Conservation (phyloP, 805 yeast genomes). For the Wickerhamiella kazuoi region DNA sequence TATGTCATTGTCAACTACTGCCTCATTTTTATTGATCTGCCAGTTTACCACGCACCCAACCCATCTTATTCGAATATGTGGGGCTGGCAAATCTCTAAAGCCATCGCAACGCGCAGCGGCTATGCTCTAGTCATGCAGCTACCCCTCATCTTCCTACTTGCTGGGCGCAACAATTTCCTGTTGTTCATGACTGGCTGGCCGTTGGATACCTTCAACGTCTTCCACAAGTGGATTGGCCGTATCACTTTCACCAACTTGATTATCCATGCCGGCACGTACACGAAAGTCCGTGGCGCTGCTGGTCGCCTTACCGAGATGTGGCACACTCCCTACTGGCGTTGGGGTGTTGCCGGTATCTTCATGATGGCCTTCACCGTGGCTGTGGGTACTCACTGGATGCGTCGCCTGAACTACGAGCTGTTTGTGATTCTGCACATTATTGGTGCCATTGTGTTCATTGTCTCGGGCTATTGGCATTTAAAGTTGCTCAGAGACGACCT, state of each 20-base stretch:
- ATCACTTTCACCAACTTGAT: slow-evolving; percentile 31
- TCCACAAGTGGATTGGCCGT: slow-evolving; percentile 51
- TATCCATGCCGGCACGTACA: slow-evolving; percentile 27
- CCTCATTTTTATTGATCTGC: slow-evolving; percentile 2
- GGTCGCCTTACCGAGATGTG: slow-evolving; percentile 15
- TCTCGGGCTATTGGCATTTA: slow-evolving; percentile 44
- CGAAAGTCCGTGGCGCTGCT: slow-evolving; percentile 7
- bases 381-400: slow-evolving; percentile 7
- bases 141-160: slow-evolving; percentile 38
- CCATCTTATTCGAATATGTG: slow-evolving; percentile 15
- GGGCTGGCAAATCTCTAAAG: slow-evolving; percentile 15
- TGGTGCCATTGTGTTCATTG: slow-evolving; percentile 32
- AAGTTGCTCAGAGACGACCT: slow-evolving; percentile 26
- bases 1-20: slow-evolving; percentile 19
- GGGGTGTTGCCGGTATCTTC: slow-evolving; percentile 27
- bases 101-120: not conserved
- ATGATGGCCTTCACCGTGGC: slow-evolving; percentile 25
- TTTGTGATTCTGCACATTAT: slow-evolving; percentile 40
- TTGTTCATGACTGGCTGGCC: slow-evolving; percentile 31
- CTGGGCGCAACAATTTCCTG: slow-evolving; percentile 55
- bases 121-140: not conserved
- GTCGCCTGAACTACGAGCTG: slow-evolving; percentile 38
- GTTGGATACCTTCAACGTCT: slow-evolving; percentile 27
- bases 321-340: slow-evolving; percentile 12
- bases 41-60: not conserved